These are phyloP conservation scores for Chalaropsis thielavioides DNA, from an alignment of 2,329 filamentous ascomycete genomes.

Conservation along the genomic window DNA sequence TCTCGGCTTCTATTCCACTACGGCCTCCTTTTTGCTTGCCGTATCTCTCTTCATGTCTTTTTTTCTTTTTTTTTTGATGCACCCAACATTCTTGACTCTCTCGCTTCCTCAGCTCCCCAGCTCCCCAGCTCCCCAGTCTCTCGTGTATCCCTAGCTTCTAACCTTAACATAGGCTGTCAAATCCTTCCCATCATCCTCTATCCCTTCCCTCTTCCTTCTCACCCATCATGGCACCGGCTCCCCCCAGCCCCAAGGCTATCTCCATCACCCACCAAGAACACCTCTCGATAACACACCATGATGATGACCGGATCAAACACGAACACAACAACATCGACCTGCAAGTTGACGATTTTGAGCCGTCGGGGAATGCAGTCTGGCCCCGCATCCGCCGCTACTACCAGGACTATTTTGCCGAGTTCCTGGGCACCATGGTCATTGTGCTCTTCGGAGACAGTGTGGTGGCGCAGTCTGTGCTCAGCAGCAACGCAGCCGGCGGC, in stretches of 20 bases:
- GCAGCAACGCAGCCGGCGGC: slow-evolving; percentile 32
- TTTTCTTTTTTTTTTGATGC: background rate
- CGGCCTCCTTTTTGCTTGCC: background rate
- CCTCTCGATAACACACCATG: background rate
- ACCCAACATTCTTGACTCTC: background rate
- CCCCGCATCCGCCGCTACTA: slow-evolving; percentile 35
- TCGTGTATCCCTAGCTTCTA: background rate
- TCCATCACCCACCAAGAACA: background rate
- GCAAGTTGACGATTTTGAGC: background rate
- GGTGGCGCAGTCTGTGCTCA: slow-evolving; percentile 54
- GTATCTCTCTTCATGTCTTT: background rate
- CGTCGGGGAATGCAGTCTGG: slow-evolving; percentile 29
- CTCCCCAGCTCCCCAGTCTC: background rate
- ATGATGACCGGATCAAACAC: background rate
- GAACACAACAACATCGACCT: slow-evolving; percentile 7
- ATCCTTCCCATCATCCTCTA: background rate
- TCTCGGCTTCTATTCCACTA: background rate
- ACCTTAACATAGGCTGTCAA: background rate
- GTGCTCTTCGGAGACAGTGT: slow-evolving; percentile 58
- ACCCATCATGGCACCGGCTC: background rate
- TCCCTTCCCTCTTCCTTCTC: background rate
- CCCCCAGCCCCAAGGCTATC: background rate
- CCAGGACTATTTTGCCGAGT: slow-evolving; percentile 50
- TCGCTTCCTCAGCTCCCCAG: background rate
- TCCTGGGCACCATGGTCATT: slow-evolving; percentile 53